These are phyloP conservation scores for Grigorovia transvaalensis DNA, from an alignment of 805 yeast species.

Conservation along the genomic window DNA sequence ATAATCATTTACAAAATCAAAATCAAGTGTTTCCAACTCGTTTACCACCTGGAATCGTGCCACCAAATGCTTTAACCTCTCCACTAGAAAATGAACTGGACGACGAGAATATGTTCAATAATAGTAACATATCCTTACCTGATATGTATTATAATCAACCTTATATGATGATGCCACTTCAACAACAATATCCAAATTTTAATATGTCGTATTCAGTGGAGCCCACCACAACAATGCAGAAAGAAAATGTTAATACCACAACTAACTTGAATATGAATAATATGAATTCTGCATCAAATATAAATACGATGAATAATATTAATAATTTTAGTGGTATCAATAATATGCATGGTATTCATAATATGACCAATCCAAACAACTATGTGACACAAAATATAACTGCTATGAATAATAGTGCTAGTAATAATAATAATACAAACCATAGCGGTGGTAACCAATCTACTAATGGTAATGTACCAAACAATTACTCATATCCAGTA, in stretches of 20 bases:
- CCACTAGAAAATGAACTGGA: background rate
- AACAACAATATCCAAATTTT: background rate
- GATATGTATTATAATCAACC: background rate
- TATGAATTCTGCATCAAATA: too few species aligned
- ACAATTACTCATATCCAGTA: background rate
- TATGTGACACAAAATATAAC: background rate
- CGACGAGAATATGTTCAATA: background rate
- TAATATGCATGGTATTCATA: background rate
- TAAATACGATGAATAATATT: background rate
- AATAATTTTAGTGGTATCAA: background rate
- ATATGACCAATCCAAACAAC: background rate
- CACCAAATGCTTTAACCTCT: background rate
- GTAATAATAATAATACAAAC: too few species aligned
- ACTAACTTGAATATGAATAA: too few species aligned
- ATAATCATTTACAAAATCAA: background rate
- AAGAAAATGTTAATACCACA: background rate
- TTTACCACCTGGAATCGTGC: background rate
- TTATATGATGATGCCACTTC: background rate
- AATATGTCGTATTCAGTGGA: background rate
- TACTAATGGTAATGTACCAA: background rate
- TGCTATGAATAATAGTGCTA: too few species aligned
- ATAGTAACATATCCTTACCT: background rate
- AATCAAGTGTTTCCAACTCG: background rate
- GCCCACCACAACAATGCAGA: background rate
- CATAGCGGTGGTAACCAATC: background rate